Base-by-base conservation (phyloP, 2,329 filamentous ascomycete genomes). In the Byssochlamys sp. region DNA sequence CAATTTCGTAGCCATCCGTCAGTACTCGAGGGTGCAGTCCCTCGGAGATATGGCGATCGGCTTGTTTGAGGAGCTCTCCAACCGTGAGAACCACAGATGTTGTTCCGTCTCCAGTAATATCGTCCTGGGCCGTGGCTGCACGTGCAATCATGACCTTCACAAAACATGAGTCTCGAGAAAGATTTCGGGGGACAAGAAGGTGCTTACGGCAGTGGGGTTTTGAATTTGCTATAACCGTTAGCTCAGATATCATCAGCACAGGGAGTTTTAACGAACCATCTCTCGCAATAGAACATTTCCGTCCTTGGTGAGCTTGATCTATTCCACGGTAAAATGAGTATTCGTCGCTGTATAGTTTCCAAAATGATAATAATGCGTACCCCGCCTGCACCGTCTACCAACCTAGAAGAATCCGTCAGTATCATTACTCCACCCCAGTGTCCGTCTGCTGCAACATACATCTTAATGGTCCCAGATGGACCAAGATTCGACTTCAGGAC, bases 221-320 rank as follows among this genome's bases (percentile, higher is more conserved):
- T 96, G 92, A 73, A 97, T 97, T 85, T 97, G 91, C 79, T 81
- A 60, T 39, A 54, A 31, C 53, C 57, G 61, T 78, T 71, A 77
- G 73, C 62, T 49, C 35, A 54, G 35, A 54, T 53, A 53, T 51
- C 53, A 52, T 26, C 55, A 55, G 25, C 39, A 28, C 27, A 53
- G 39, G 48, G 53, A 27, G 54, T 59, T 27, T 57, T 62, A 49
- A 70, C 75, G 57, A 66, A 83, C 77, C 84, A 86, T 86, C 71
- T 86, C 84, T 68, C 82, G 81, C 67, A 87, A 69, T 64, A 87
- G 80, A 60, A 97, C 92, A 70, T 95, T 96, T 72, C 94, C 94
- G 78, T 99, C 94, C 77, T 99, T 99, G 67, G 94, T 99, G 73
- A 99, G 84, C 80, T 99, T 99, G 80, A 99, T 99, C 85, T 94